Base-by-base conservation (phyloP, 441 rosid genomes). In the Mallotus japonicus region DNA sequence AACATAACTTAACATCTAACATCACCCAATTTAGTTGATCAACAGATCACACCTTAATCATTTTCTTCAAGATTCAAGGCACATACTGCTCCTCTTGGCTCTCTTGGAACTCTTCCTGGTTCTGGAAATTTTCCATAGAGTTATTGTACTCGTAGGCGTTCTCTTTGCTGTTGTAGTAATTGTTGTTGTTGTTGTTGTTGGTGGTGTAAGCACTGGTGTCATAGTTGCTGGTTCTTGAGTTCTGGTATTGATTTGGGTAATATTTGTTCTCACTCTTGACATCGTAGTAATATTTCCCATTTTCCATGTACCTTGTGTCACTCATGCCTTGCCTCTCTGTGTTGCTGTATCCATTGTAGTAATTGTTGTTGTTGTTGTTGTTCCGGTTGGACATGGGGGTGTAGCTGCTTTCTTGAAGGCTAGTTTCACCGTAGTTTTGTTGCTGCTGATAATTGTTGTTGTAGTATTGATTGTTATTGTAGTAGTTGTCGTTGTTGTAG, bases 241-340 rank as follows among this genome's bases (percentile, higher is more conserved):
- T 60, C 60, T 67, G 76, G 71, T 68, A 57, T 47, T 74, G 71
- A 47, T 73, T 72, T 50, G 19, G 56, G 32, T 55, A 65, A n/a
- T 70, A 42, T 17, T 62, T 77, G 22, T 73, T 80, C 70, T 70
- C 84, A 11, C 69, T 61, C 2, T 63, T 24, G 32, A 62, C 0
- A 61, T 82, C 77, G 40, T 66, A 47, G 54, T 1, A 81, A 73
- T 81, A 86, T 76, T 40, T 82, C 1, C 87, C 87, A 8, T 82
- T 60, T 46, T 73, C 84, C 79, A 85, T 0, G 59, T n/a, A 85
- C 76, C 83, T 83, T 17, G 89, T 85, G 77, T 85, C 89, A 66
- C 89, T 85, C 87, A 85, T 80, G 37, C 89, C 89, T 65, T 82
- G 81, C 71, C 65, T 77, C 82, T 62, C 78, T 24, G 9, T 58